phyloP scores from a whole-genome alignment of 169 alveolate genomes.

The Cryptosporidium sp. region DNA sequence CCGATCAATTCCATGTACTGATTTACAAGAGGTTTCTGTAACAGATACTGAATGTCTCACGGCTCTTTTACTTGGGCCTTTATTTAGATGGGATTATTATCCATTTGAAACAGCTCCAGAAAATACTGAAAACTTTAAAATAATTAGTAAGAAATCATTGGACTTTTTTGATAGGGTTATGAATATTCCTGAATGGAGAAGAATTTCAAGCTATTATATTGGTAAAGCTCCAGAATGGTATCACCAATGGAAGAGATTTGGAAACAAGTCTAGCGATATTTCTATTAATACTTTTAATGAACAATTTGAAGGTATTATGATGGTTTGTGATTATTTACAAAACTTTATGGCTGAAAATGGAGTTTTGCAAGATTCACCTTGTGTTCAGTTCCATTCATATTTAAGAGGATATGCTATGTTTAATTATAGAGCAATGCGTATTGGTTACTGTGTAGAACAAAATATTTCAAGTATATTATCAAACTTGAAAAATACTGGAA shows the following conservation, averaged over 20 bases:
- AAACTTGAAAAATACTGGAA: neutral
- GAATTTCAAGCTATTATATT: conserved; percentile 61
- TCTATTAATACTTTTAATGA: conserved; percentile 61
- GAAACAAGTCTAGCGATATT: neutral
- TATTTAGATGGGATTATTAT: conserved; percentile 35
- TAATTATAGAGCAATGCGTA: conserved; percentile 58
- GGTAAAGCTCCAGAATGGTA: conserved; percentile 65
- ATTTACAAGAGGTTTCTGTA: conserved; percentile 3
- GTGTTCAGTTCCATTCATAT: conserved; percentile 48
- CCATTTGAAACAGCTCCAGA: conserved; percentile 59
- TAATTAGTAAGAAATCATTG: conserved; percentile 21
- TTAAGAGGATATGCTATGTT: conserved; percentile 51
- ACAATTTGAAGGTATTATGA: conserved; percentile 71
- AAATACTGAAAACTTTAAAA: conserved; percentile 23
- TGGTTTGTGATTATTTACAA: conserved; percentile 64
- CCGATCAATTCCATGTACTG: conserved; percentile 54
- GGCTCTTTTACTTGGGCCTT: conserved; percentile 42
- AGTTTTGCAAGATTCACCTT: conserved; percentile 29
- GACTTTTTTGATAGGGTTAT: conserved; percentile 12
- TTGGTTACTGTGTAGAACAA: conserved; percentile 35
- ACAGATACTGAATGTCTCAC: conserved; percentile 69
- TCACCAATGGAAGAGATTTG: conserved; percentile 57
- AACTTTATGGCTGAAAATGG: conserved; percentile 23
- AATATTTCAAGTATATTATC: neutral
- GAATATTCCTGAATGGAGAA: conserved; percentile 75